These are phyloP conservation scores for Elsinoe perseae DNA, from an alignment of 2,329 filamentous ascomycete species.

Conservation along the genomic window DNA sequence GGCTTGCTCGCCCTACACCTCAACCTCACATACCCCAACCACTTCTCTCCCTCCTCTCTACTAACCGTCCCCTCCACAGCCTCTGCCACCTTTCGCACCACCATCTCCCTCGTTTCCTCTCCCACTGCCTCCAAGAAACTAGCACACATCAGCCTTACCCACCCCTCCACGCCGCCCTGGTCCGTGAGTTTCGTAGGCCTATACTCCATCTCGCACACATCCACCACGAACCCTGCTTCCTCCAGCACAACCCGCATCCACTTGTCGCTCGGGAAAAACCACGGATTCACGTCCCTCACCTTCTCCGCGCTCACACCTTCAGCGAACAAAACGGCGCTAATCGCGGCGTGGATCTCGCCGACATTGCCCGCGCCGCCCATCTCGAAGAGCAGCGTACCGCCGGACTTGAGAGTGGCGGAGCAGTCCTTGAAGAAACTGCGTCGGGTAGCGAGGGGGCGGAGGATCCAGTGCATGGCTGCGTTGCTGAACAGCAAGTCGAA, in stretches of 20 bases:
- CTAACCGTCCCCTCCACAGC: slow-evolving; percentile 49
- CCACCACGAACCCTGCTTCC: slow-evolving; percentile 37
- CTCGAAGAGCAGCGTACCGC: slow-evolving; percentile 58
- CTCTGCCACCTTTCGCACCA: slow-evolving; percentile 48
- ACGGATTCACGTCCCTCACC: slow-evolving; percentile 50
- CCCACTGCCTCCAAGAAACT: slow-evolving; percentile 50
- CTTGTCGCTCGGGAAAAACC: slow-evolving; percentile 62
- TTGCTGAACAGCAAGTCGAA: slow-evolving; percentile 39
- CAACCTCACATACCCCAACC: slow-evolving; percentile 42
- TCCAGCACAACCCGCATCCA: slow-evolving; percentile 44
- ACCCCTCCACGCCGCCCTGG: slow-evolving; percentile 51
- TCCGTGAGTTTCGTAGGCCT: slow-evolving; percentile 49
- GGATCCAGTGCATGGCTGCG: slow-evolving; percentile 41
- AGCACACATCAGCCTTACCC: slow-evolving; percentile 58
- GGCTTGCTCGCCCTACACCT: slow-evolving; percentile 34
- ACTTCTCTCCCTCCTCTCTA: slow-evolving; percentile 47
- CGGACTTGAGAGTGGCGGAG: slow-evolving; percentile 45
- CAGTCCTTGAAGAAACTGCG: slow-evolving; percentile 48
- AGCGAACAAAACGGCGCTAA: slow-evolving; percentile 46
- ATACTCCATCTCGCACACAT: slow-evolving; percentile 54
- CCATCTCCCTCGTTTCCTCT: slow-evolving; percentile 44
- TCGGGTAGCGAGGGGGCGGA: slow-evolving; percentile 42
- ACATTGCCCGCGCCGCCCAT: slow-evolving; percentile 66
- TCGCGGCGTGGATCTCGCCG: slow-evolving; percentile 52
- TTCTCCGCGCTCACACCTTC: slow-evolving; percentile 45